phyloP scores from a whole-genome alignment of 768 basidiomycete species.

The Auriculariales sp. region DNA sequence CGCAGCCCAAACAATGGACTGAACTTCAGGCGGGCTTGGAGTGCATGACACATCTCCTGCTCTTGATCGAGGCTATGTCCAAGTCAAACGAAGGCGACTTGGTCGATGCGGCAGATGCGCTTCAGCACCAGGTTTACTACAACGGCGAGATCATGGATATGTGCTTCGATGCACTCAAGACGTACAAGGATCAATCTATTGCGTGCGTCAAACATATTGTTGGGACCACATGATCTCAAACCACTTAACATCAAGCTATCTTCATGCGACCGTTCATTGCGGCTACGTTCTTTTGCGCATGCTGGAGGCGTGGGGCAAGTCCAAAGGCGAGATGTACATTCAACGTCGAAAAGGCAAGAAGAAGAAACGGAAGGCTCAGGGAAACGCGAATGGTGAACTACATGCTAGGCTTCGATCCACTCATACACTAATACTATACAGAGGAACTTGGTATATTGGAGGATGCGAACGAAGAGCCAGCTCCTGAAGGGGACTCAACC shows the following conservation, averaged over 20 bases:
- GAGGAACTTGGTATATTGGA: conserved; percentile 48
- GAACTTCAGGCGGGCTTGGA: conserved; percentile 91
- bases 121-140: conserved; percentile 88
- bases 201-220: conserved; percentile 15
- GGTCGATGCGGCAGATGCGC: conserved; percentile 59
- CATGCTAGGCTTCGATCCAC: not conserved
- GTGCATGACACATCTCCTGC: conserved; percentile 82
- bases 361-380: conserved; percentile 18
- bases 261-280: conserved; percentile 75
- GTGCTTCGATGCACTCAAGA: conserved; percentile 57
- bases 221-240: not conserved
- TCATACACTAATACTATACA: conserved; percentile 6
- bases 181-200: conserved; percentile 58
- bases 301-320: conserved; percentile 80
- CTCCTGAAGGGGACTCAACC: conserved; percentile 38
- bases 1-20: conserved; percentile 82
- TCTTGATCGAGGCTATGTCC: conserved; percentile 78
- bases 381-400: conserved; percentile 2
- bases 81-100: conserved; percentile 34
- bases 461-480: conserved; percentile 45
- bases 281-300: conserved; percentile 75
- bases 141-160: conserved; percentile 90
- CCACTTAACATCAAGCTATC: conserved; percentile 54
- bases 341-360: conserved; percentile 33
- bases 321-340: conserved; percentile 61